Evolutionary conservation across 768 basidiomycete genomes (phyloP).

Genomic region (Boletus rubropictus): DNA sequence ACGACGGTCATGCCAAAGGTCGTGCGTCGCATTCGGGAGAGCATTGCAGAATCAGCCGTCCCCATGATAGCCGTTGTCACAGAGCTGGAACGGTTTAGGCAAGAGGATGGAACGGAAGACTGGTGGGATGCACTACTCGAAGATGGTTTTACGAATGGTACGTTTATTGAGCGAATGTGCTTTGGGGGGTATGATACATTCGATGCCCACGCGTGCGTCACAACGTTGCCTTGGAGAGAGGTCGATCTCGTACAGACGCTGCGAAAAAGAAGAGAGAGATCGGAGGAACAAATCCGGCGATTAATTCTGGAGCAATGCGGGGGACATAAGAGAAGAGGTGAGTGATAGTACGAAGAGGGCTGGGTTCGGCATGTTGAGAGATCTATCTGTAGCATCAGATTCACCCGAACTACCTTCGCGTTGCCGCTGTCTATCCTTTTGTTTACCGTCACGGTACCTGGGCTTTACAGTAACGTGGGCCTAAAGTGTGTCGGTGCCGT

Average conservation of each 20-base stretch:
- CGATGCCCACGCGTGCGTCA: conserved; percentile 36
- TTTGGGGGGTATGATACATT: conserved; percentile 23
- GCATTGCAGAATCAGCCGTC: neutral
- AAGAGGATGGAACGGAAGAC: conserved; percentile 21
- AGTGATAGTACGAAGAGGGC: neutral
- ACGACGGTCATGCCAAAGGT: conserved; percentile 10
- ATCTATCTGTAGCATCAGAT: conserved; percentile 3
- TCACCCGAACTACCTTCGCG: neutral
- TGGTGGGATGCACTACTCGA: conserved; percentile 25
- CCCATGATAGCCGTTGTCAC: conserved; percentile 26
- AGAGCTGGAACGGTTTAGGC: conserved; percentile 19
- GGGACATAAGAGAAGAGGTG: conserved; percentile 10
- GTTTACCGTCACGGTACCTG: neutral
- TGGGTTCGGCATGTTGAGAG: neutral
- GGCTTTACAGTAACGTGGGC: neutral
- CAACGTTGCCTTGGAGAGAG: conserved; percentile 22
- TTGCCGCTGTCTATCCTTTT: conserved; percentile 7
- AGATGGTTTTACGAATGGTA: conserved; percentile 23
- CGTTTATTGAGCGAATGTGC: conserved; percentile 20
- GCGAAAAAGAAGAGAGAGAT: conserved; percentile 16
- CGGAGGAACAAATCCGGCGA: conserved; percentile 10
- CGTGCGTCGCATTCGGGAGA: conserved; percentile 5
- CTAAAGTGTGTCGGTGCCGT: neutral
- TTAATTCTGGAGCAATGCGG: conserved; percentile 16
- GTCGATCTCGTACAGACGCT: conserved; percentile 10